Conservation (phyloP, 2,329 filamentous ascomycete genomes). For the Aspergillus hiratsukae region DNA sequence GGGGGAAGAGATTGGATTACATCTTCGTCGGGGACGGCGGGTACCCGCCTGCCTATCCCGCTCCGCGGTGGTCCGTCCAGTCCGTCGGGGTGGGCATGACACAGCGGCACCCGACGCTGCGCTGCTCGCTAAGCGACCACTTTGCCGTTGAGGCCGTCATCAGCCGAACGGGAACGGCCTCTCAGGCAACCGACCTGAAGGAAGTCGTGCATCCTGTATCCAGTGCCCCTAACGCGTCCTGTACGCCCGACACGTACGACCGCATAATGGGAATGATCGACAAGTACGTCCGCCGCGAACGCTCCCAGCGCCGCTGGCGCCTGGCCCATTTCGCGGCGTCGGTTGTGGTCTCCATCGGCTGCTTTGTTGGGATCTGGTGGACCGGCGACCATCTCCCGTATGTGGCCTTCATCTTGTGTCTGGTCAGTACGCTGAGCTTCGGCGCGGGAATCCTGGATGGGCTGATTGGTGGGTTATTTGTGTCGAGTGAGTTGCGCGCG, state of each 20-base stretch:
- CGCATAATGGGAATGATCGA: slow-evolving; percentile 68
- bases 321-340: slow-evolving; percentile 68
- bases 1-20: slow-evolving; percentile 88
- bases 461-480: slow-evolving; percentile 80
- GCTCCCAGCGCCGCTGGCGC: slow-evolving; percentile 66
- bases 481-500: slow-evolving; percentile 74
- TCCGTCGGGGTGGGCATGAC: slow-evolving; percentile 72
- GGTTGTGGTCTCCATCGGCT: slow-evolving; percentile 64
- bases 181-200: slow-evolving; percentile 3
- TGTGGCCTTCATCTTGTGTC: slow-evolving; percentile 72
- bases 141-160: slow-evolving; percentile 86
- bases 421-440: slow-evolving; percentile 74
- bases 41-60: slow-evolving; percentile 26
- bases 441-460: slow-evolving; percentile 76
- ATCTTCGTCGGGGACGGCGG: slow-evolving; percentile 70
- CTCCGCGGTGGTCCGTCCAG: slow-evolving; percentile 63
- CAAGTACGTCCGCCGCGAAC: slow-evolving; percentile 67
- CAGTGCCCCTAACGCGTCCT: slow-evolving; percentile 24
- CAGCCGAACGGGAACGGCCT: slow-evolving; percentile 39
- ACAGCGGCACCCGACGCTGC: slow-evolving; percentile 71
- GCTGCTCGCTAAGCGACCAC: slow-evolving; percentile 89
- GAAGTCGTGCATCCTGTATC: neutral
- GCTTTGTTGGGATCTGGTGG: slow-evolving; percentile 83
- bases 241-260: slow-evolving; percentile 57
- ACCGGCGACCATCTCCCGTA: slow-evolving; percentile 61